Conservation (phyloP, 495 filamentous ascomycete genomes). For the Oidiodendron maius region DNA sequence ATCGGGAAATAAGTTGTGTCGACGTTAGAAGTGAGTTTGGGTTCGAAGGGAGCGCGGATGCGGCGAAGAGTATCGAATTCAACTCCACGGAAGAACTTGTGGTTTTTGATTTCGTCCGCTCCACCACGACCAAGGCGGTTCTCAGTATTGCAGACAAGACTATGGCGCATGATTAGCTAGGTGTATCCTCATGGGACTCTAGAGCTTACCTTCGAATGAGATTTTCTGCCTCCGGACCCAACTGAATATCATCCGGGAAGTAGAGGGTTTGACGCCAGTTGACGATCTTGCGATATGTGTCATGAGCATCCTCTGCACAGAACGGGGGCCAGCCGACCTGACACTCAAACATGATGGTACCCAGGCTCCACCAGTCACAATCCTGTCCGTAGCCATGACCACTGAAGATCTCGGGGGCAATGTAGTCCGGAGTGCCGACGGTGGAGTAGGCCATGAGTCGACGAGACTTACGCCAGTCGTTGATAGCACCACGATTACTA, state of each 20-base stretch:
- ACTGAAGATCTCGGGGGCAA: slow-evolving; percentile 96
- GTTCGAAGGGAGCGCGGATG: slow-evolving; percentile 94
- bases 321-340: slow-evolving; percentile 98
- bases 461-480: slow-evolving; percentile 96
- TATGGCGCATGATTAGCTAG: slow-evolving; percentile 29
- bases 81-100: slow-evolving; percentile 94
- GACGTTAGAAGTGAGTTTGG: slow-evolving; percentile 80
- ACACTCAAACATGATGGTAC: slow-evolving; percentile 99
- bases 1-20: slow-evolving; percentile 99
- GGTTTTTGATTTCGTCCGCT: slow-evolving; percentile 83
- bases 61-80: slow-evolving; percentile 85
- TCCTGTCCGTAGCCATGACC: slow-evolving; percentile 91
- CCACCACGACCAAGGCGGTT: slow-evolving; percentile 81
- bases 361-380: slow-evolving; percentile 98
- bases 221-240: slow-evolving; percentile 81
- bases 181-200: not conserved
- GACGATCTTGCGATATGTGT: slow-evolving; percentile 98
- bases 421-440: slow-evolving; percentile 97
- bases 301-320: slow-evolving; percentile 94
- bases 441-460: slow-evolving; percentile 96
- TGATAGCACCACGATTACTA: slow-evolving; percentile 92
- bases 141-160: slow-evolving; percentile 86
- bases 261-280: slow-evolving; percentile 94
- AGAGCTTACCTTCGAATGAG: slow-evolving; percentile 70
- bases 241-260: slow-evolving; percentile 89